Evolutionary conservation across 2,329 filamentous ascomycete species (phyloP), one percentile per base, ranked within the genome.

Genomic region (Exophiala xenobiotica): DNA sequence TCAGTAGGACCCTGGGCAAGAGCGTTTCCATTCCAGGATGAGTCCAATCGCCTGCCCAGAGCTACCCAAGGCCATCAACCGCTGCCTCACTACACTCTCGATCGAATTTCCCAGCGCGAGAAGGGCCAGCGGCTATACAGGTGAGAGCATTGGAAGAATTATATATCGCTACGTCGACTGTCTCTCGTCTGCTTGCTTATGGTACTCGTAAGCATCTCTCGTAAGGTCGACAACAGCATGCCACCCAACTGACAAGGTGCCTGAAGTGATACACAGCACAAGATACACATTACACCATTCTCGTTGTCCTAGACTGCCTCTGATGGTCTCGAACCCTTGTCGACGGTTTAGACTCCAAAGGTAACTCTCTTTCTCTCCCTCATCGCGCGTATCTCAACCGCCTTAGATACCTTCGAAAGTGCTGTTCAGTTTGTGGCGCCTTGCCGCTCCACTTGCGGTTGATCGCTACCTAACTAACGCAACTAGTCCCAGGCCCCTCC

Each of bases 81-180:
- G 38, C 18, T 20, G 38, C 38, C 38, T 40, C 38, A 40, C 22
- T 24, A 9, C 3, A 20, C 23, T 20, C 38, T 40, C 22, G 9
- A 39, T 39, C 37, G 11, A 39, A 40, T 39, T 39, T 22, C 37
- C n/a, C 20, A 4, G 6, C 16, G 16, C 29, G 29, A 14, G 4
- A 33, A 33, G 11, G 29, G 29, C 38, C 45, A 29, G 46, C 46
- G 46, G 46, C 38, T 49, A 42, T 49, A 49, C 18, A 14, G 14
- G 8, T 19, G 18, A 35, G 37, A 26, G 22, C 29, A 49, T 49
- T 49, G 46, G 46, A 42, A 49, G 46, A 33, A 22, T n/a, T 42
- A 35, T 49, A 49, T 31, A 49, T 47, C 33, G 35, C 45, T 20
- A 47, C 45, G 35, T 35, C 45, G 22, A 27, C 44, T 37, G 33